Conservation (phyloP, 1,284 basidiomycete species). For the Boletus albobrunnescens region DNA sequence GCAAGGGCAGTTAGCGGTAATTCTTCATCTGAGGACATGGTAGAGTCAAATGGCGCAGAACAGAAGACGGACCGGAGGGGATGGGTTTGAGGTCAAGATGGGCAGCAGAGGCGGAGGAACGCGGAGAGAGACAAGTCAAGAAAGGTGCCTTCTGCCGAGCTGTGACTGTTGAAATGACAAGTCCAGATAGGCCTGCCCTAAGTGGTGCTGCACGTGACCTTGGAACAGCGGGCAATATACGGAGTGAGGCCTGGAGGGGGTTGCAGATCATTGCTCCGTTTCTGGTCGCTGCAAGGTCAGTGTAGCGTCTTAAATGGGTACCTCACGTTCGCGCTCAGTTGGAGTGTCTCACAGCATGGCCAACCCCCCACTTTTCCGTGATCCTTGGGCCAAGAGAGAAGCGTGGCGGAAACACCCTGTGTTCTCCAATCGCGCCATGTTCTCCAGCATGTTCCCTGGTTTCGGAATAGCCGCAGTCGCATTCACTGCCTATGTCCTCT, state of each 20-base stretch:
- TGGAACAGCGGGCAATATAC: neutral
- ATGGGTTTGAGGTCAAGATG: slow-evolving; percentile 1
- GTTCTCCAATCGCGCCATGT: slow-evolving; percentile 82
- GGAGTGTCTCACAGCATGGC: slow-evolving; percentile 41
- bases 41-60: slow-evolving; percentile 25
- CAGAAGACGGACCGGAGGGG: neutral
- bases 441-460: slow-evolving; percentile 86
- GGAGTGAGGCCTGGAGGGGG: neutral
- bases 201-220: slow-evolving; percentile 32
- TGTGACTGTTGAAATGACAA: slow-evolving; percentile 37
- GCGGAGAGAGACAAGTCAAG: slow-evolving; percentile 22
- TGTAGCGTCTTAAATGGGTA: neutral
- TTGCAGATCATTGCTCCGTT: slow-evolving; percentile 1
- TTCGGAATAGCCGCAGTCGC: slow-evolving; percentile 88
- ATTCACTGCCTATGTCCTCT: slow-evolving; percentile 86
- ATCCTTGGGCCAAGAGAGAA: slow-evolving; percentile 92
- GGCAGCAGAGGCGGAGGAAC: slow-evolving; percentile 16
- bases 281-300: slow-evolving; percentile 24
- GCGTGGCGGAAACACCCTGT: slow-evolving; percentile 89
- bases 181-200: slow-evolving; percentile 60
- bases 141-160: slow-evolving; percentile 20
- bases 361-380: slow-evolving; percentile 72
- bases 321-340: slow-evolving; percentile 9
- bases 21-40: slow-evolving; percentile 65
- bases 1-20: slow-evolving; percentile 51